Conservation (phyloP, 257 asterid species). For the Solanum clarkiae region DNA sequence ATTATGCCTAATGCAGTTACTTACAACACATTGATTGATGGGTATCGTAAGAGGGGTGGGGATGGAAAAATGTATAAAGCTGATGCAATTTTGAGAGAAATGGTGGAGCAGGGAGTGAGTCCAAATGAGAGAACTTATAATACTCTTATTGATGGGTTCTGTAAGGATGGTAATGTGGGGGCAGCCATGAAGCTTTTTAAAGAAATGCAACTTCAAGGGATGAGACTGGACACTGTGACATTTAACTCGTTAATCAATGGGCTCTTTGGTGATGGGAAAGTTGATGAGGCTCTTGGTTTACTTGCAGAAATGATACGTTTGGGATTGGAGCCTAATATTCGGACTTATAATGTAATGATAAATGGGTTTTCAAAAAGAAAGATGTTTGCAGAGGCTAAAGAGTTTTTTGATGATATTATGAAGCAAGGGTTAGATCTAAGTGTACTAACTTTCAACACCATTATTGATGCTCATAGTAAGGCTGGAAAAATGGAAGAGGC, state of each 20-base stretch:
- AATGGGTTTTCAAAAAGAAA: slow-evolving; percentile 50
- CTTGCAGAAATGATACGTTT: slow-evolving; percentile 46
- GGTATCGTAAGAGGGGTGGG: slow-evolving; percentile 72
- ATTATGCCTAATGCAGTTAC: slow-evolving; percentile 54
- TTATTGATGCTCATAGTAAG: slow-evolving; percentile 66
- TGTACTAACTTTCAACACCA: slow-evolving; percentile 45
- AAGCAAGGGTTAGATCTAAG: slow-evolving; percentile 32
- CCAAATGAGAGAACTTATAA: slow-evolving; percentile 61
- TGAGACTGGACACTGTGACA: slow-evolving; percentile 39
- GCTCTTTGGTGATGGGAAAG: slow-evolving; percentile 39
- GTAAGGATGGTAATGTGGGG: slow-evolving; percentile 57
- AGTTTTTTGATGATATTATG: slow-evolving; percentile 41
- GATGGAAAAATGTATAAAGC: slow-evolving; percentile 61
- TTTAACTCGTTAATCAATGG: slow-evolving; percentile 63
- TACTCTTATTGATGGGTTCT: slow-evolving; percentile 60
- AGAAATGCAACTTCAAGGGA: slow-evolving; percentile 51
- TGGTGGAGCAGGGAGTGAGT: slow-evolving; percentile 41
- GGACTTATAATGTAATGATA: slow-evolving; percentile 50
- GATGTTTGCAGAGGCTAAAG: slow-evolving; percentile 51
- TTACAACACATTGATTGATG: slow-evolving; percentile 60
- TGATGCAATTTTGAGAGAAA: slow-evolving; percentile 52
- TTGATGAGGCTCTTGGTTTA: slow-evolving; percentile 46
- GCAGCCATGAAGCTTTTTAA: slow-evolving; percentile 43
- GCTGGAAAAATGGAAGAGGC: slow-evolving; percentile 56
- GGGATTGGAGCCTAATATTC: slow-evolving; percentile 52